Conservation (phyloP, 116 monocot genomes). For the Iris pallida region DNA sequence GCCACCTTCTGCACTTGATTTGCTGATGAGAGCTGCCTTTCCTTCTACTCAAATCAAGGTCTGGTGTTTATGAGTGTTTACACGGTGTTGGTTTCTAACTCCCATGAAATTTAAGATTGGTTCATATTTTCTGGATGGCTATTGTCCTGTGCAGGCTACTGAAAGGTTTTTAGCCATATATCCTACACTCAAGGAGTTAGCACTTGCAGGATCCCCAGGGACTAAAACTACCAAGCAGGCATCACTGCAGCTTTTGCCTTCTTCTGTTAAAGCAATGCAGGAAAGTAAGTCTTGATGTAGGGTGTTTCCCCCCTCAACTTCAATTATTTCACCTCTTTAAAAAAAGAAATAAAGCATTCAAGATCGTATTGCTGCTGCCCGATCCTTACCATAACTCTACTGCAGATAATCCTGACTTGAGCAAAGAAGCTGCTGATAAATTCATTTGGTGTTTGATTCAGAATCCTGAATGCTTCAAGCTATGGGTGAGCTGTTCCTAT, state of each 20-base stretch:
- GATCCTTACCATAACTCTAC: background rate
- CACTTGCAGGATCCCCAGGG: constrained; percentile 75
- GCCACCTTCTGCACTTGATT: constrained; percentile 76
- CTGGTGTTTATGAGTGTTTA: background rate
- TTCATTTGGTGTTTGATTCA: constrained; percentile 98
- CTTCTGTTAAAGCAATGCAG: constrained; percentile 49
- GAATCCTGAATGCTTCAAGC: constrained; percentile 77
- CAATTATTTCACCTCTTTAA: no score
- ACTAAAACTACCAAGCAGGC: constrained; percentile 90
- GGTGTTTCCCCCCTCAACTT: no score
- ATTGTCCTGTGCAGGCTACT: constrained; percentile 43
- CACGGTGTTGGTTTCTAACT: background rate
- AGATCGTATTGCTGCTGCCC: background rate
- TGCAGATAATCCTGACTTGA: constrained; percentile 69
- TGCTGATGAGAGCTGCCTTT: constrained; percentile 74
- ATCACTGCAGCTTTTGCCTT: constrained; percentile 66
- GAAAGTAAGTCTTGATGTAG: constrained; percentile 52
- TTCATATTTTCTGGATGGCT: background rate
- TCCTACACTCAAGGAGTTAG: constrained; percentile 79
- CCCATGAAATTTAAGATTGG: background rate
- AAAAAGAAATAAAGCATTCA: no score
- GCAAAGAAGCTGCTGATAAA: constrained; percentile 62
- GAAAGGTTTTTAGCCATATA: constrained; percentile 86
- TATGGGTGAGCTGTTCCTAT: constrained; percentile 63
- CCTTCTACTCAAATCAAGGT: constrained; percentile 77